phyloP scores from a whole-genome alignment of 306 rosid species.

The Cucurbita maxima region DNA sequence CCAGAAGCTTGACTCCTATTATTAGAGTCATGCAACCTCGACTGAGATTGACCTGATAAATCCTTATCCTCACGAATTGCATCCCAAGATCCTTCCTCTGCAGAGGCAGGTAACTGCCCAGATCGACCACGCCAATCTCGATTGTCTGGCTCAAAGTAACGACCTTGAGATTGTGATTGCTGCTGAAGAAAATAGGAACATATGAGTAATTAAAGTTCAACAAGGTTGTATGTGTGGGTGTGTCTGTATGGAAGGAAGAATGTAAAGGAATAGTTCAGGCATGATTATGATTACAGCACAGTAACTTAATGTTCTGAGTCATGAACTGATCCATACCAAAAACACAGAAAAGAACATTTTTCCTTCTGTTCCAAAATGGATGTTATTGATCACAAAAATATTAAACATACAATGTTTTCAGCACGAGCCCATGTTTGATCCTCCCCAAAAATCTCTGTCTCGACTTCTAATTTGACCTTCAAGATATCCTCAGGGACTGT shows the following conservation, averaged over 20 bases:
- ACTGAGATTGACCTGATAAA: not conserved
- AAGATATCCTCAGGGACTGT: conserved; percentile 19
- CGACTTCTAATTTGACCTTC: conserved; percentile 24
- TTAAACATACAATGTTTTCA: conserved; percentile 19
- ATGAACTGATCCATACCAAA: not conserved
- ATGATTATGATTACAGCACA: not conserved
- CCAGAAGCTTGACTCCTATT: conserved; percentile 18
- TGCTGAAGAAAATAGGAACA: not conserved
- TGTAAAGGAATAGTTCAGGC: not conserved
- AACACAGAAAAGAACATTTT: not conserved
- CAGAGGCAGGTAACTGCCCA: conserved; percentile 15
- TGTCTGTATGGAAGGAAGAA: not conserved
- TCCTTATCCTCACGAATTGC: conserved; percentile 2
- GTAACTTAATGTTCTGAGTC: not conserved
- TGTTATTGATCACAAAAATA: not conserved
- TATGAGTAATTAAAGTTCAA: not conserved
- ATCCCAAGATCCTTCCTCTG: conserved; percentile 16
- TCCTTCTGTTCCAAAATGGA: not conserved
- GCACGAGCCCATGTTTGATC: conserved; percentile 24
- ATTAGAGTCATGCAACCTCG: conserved; percentile 9
- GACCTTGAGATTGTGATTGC: conserved; percentile 20
- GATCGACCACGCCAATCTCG: conserved; percentile 33
- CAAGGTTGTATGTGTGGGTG: not conserved
- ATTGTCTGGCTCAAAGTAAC: conserved; percentile 22
- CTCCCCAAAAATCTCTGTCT: conserved; percentile 17